Percentiles rank a stretch among this genome's conserved stretches.
Evolutionary conservation across 2,329 filamentous ascomycete genomes (phyloP).

Genomic region (Gnomoniopsis smithogilvyi): DNA sequence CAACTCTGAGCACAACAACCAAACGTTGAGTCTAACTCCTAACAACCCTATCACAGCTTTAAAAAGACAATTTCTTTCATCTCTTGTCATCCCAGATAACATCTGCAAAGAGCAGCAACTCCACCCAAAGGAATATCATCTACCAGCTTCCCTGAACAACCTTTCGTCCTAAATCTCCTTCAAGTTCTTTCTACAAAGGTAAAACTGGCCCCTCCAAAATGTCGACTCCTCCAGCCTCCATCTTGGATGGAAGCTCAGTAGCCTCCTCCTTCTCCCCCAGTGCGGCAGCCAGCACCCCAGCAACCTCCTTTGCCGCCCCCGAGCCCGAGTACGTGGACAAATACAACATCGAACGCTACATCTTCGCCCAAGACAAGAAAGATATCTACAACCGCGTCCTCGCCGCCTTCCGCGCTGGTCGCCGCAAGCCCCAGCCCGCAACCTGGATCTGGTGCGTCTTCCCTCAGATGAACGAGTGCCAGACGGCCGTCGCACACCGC

Average conservation of each 20-base stretch:
- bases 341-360: slow-evolving; percentile 8
- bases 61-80: too few relatives aligned
- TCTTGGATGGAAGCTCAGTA: too few relatives aligned
- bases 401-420: neutral
- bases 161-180: too few relatives aligned
- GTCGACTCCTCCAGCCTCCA: neutral
- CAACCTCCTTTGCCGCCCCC: neutral
- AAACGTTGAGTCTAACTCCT: too few relatives aligned
- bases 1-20: too few relatives aligned
- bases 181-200: too few relatives aligned
- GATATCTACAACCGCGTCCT: neutral
- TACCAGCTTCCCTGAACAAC: too few relatives aligned
- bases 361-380: slow-evolving; percentile 5
- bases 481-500: neutral
- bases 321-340: neutral
- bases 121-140: too few relatives aligned
- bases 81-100: too few relatives aligned
- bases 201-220: too few relatives aligned
- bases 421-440: slow-evolving; percentile 4
- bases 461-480: slow-evolving; percentile 12
- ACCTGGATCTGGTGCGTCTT: slow-evolving; percentile 15
- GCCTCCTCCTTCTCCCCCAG: neutral
- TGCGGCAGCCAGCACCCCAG: neutral
- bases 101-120: too few relatives aligned
- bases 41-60: too few relatives aligned